A percentile compares a stretch with the other conserved stretches of the same genome.
Conservation (phyloP, 257 asterid genomes). For the Gardenia jasminoides region DNA sequence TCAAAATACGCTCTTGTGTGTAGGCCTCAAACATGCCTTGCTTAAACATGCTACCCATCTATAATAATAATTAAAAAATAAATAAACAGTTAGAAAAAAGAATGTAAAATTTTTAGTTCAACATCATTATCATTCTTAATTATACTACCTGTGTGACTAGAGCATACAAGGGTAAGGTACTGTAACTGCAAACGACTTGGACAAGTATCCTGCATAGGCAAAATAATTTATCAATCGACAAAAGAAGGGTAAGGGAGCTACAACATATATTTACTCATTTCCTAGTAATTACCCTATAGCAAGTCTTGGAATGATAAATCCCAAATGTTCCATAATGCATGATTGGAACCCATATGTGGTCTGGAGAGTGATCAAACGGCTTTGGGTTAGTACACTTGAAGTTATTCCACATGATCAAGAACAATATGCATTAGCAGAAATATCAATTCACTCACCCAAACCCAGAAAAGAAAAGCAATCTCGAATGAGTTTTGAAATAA, state of each 20-base stretch:
- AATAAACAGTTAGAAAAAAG: neutral
- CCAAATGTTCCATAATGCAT: conserved; percentile 83
- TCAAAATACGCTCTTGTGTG: conserved; percentile 15
- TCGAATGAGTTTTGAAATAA: conserved; percentile 87
- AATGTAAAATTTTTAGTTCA: neutral
- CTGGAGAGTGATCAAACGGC: conserved; percentile 31
- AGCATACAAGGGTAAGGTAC: conserved; percentile 59
- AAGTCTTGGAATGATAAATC: conserved; percentile 63
- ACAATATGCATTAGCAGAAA: neutral
- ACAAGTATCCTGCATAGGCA: conserved; percentile 40
- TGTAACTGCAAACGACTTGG: conserved; percentile 58
- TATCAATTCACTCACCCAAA: conserved; percentile 48
- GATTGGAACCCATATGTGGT: conserved; percentile 72
- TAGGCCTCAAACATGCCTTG: conserved; percentile 45
- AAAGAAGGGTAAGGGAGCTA: neutral
- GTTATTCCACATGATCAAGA: neutral
- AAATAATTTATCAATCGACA: neutral
- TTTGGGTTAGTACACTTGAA: neutral
- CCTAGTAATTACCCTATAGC: conserved; percentile 53
- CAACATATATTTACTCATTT: neutral
- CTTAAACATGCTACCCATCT: conserved; percentile 85
- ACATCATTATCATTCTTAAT: neutral
- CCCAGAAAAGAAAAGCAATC: conserved; percentile 87
- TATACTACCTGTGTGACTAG: conserved; percentile 50
- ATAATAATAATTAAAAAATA: conserved; percentile 7